Base-by-base conservation (phyloP, 305 asterid genomes). In the Salvia sclarea region DNA sequence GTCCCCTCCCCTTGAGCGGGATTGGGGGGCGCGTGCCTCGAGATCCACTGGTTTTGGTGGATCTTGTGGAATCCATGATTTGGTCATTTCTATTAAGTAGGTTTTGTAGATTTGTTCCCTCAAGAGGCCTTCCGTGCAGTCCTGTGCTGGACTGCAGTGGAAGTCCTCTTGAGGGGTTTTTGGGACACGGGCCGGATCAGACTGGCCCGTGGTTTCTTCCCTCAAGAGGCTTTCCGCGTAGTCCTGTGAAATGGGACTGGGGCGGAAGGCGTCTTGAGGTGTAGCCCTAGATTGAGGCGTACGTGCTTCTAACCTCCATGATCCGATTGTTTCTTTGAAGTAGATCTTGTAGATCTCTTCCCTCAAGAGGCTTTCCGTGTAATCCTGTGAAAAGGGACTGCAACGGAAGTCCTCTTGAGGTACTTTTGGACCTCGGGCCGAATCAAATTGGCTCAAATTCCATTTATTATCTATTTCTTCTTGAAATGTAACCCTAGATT, bases 291-390 rank as follows among this genome's bases (percentile, higher is more conserved):
- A 44, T 13, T 14, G 50, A n/a, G 21, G 24, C 24, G 5, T 28
- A 28, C 5, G 33, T 28, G 5, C 33, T 28, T 33, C 38, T 33
- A 25, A 48, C 2, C 54, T 18, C 54, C 54, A 48, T 48, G 25
- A 5, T 50, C 66, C 64, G 6, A 75, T 49, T 73, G 73, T 73
- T 74, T 84, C 88, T 54, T 70, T 77, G 9, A 83, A 53, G 71
- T 56, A 79, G 11, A 70, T 77, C 61, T 30, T 57, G 64, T 75
- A 71, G 11, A 83, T 73, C 49, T 80, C 83, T 66, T 76, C 87
- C 66, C 61, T 80, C 47, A 85, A 18, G 41, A 60, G 77, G 68
- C 79, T 69, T 43, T 57, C 73, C 6, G 67, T 38, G 18, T 50
- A 52, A 38, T 75, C 78, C 9, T 6, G 64, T 13, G 5, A 28